phyloP scores from a whole-genome alignment of 352 stramenopile species.

The Globisporangium ultimum region DNA sequence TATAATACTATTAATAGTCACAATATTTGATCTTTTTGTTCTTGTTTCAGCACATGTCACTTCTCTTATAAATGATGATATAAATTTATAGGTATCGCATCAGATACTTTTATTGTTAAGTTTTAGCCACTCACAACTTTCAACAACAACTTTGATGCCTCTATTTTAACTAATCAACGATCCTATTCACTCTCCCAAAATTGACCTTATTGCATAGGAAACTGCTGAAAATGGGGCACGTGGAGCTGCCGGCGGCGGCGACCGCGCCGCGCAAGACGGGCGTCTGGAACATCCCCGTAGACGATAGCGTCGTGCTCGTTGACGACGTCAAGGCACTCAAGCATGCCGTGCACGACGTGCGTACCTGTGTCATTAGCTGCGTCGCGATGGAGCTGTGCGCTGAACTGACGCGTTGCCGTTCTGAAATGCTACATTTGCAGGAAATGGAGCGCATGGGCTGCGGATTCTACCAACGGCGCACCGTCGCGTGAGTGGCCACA shows the following conservation, averaged over 20 bases:
- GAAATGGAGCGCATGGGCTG: constrained; percentile 77
- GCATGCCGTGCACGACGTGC: constrained; percentile 56
- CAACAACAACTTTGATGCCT: not conserved
- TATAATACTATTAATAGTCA: too few species aligned
- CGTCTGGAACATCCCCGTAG: constrained; percentile 9
- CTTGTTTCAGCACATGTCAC: too few species aligned
- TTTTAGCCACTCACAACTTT: too few species aligned
- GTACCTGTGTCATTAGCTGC: not conserved
- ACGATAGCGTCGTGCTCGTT: constrained; percentile 25
- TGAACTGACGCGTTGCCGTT: not conserved
- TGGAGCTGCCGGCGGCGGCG: not conserved
- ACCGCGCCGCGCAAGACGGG: not conserved
- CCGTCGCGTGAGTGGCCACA: constrained; percentile 58
- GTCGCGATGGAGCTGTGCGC: not conserved
- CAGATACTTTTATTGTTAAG: too few species aligned
- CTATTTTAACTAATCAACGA: not conserved
- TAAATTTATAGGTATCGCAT: too few species aligned
- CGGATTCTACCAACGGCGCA: constrained; percentile 64
- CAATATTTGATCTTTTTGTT: too few species aligned
- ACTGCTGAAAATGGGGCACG: too few species aligned
- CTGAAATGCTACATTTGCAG: constrained; percentile 14
- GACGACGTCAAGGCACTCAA: constrained; percentile 62
- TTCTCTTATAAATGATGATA: not conserved
- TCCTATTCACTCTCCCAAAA: too few species aligned
- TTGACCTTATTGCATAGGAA: too few species aligned